Percentiles rank a stretch among this genome's conserved stretches.
Evolutionary conservation across 2,329 filamentous ascomycete species (phyloP).

Genomic region (Biscogniauxia mediterranea): DNA sequence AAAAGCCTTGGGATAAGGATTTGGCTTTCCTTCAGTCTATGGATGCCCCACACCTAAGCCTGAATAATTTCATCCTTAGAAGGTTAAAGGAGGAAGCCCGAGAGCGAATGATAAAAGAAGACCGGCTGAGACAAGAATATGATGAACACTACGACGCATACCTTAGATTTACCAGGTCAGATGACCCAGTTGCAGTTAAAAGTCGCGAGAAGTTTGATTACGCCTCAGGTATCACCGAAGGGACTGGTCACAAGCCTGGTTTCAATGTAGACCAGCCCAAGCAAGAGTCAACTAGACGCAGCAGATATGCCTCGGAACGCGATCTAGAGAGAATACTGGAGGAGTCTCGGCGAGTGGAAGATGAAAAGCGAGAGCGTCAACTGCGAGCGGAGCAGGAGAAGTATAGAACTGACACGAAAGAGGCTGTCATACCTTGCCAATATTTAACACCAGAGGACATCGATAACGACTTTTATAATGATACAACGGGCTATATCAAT

Average conservation of each 20-base stretch:
- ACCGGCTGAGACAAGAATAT: constrained; percentile 41
- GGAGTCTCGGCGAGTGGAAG: constrained; percentile 68
- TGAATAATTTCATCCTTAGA: constrained; percentile 46
- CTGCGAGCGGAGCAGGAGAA: constrained; percentile 63
- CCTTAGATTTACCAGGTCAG: constrained; percentile 54
- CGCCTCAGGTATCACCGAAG: constrained; percentile 36
- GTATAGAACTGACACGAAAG: constrained; percentile 68
- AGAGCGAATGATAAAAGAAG: constrained; percentile 38
- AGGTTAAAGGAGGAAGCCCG: constrained; percentile 43
- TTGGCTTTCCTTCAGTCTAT: constrained; percentile 43
- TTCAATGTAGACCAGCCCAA: constrained; percentile 50
- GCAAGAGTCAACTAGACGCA: constrained; percentile 49
- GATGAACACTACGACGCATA: constrained; percentile 49
- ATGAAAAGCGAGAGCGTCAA: constrained; percentile 68
- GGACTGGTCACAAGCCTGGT: constrained; percentile 34
- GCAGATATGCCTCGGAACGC: constrained; percentile 67
- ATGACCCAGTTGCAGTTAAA: constrained; percentile 53
- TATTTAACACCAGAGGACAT: constrained; percentile 61
- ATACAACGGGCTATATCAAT: constrained; percentile 63
- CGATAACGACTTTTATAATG: constrained; percentile 57
- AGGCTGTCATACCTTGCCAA: constrained; percentile 72
- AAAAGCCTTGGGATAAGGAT: constrained; percentile 49
- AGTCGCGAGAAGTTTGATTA: constrained; percentile 54
- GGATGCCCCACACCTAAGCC: constrained; percentile 35
- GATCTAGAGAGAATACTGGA: constrained; percentile 71